These are phyloP conservation scores for Periconia sp. DNA, from an alignment of 2,329 filamentous ascomycete genomes.

Conservation along the genomic window DNA sequence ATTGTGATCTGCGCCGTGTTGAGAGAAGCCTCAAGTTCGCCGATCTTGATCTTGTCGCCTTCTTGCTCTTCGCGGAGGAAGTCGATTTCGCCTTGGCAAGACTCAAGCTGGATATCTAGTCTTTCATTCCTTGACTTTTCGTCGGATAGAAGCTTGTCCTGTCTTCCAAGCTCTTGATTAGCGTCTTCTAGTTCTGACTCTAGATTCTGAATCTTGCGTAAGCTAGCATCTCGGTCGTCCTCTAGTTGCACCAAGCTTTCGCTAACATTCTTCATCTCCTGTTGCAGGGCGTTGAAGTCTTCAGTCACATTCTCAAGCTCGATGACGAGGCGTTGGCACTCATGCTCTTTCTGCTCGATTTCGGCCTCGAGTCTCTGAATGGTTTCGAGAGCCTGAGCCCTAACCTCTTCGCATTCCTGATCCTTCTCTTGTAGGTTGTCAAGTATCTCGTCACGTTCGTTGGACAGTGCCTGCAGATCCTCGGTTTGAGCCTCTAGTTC, in stretches of 20 bases:
- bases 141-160: conserved; percentile 84
- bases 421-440: conserved; percentile 72
- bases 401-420: conserved; percentile 57
- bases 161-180: conserved; percentile 83
- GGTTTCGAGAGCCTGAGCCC: conserved; percentile 65
- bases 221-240: conserved; percentile 82
- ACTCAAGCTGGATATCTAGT: conserved; percentile 89
- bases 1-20: conserved; percentile 79
- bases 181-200: conserved; percentile 83
- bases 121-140: conserved; percentile 86
- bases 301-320: conserved; percentile 80
- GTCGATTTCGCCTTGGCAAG: conserved; percentile 87
- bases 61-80: conserved; percentile 98
- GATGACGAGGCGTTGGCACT: conserved; percentile 71
- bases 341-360: conserved; percentile 72
- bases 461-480: conserved; percentile 78
- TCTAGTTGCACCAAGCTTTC: conserved; percentile 86
- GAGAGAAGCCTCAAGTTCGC: conserved; percentile 84
- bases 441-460: conserved; percentile 85
- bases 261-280: conserved; percentile 91
- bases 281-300: conserved; percentile 88
- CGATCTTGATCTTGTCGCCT: conserved; percentile 95
- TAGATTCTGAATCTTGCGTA: conserved; percentile 79
- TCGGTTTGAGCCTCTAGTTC: conserved; percentile 81
- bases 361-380: conserved; percentile 66